These are phyloP conservation scores for Marasmius fiardii DNA, from an alignment of 1,284 basidiomycete species.

Conservation along the genomic window DNA sequence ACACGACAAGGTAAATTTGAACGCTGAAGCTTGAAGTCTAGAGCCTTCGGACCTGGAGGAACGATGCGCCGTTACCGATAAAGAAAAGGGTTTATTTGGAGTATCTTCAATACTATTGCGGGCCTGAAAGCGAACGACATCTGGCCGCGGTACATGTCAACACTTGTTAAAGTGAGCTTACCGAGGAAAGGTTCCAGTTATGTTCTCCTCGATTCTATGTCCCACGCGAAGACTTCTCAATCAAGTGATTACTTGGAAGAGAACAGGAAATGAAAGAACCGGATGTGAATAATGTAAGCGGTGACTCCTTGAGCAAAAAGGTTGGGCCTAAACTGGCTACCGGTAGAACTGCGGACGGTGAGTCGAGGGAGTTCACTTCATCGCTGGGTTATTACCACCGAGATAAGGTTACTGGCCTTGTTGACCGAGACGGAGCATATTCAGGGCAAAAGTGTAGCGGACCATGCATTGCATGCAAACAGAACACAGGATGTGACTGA, in stretches of 20 bases:
- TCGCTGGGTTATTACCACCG: not conserved
- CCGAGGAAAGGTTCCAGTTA: too few species aligned
- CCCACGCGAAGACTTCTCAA: too few species aligned
- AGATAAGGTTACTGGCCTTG: not conserved
- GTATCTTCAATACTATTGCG: too few species aligned
- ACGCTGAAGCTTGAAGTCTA: not conserved
- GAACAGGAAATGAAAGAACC: not conserved
- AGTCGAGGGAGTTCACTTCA: not conserved
- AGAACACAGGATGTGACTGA: too few species aligned
- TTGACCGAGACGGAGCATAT: not conserved
- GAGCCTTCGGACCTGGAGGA: too few species aligned
- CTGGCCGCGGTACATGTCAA: too few species aligned
- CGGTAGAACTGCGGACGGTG: not conserved
- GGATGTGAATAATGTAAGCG: not conserved
- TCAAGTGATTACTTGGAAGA: not conserved
- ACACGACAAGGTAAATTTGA: not conserved
- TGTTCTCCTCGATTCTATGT: too few species aligned
- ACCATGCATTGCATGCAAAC: too few species aligned
- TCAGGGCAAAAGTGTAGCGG: not conserved
- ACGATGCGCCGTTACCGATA: not conserved
- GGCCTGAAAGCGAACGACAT: too few species aligned
- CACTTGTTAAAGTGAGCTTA: too few species aligned
- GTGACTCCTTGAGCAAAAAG: not conserved
- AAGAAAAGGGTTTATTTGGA: too few species aligned
- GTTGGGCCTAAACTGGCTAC: not conserved